Base-by-base conservation (phyloP, 352 stramenopile genomes). In the Phytophthora tubulina region DNA sequence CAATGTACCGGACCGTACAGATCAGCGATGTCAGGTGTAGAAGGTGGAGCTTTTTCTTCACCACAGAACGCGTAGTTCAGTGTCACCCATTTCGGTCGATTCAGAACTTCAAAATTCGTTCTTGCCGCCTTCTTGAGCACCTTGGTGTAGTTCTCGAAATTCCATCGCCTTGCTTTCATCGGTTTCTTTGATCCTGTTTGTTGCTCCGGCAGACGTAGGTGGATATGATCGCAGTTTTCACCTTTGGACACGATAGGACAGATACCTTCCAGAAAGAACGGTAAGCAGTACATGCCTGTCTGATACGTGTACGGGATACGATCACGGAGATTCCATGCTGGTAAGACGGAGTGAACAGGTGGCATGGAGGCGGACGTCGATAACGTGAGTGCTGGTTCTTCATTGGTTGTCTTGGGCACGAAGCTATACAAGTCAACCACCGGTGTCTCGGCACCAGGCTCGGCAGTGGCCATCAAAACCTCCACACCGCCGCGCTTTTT, bases 221-320 rank as follows among this genome's bases (percentile, higher is more conserved):
- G 86, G 5, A 86, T 50, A 7, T 62, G 32, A 11, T 84, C 72
- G n/a, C 86, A 93, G 15, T 42, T 44, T 38, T 80, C 61, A 4
- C 73, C 76, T 4, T 51, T 70, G 9, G 60, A 53, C 21, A 88
- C 38, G 4, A 38, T 66, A 1, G 81, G 76, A 56, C 86, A 94
- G 3, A 77, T 21, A 3, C 73, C 80, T 11, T 82, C 64, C 32
- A 81, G 45, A 14, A 92, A 79, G 48, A 91, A 92, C 6, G 76
- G 57, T 5, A 58, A 10, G 33, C 86, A 94, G 64, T 88, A 88
- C 38, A 70, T 85, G 13, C 78, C 81, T 1, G 82, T 89, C 14
- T 75, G 76, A 39, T 74, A 92, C 5, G 80, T 90, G 68, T 90
- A 93, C 32, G 85, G 83, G 21, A 84, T 82, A 9, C 80, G 78